Base-by-base conservation (phyloP, 2,329 filamentous ascomycete species). In the Arthrobotrys megalospora region DNA sequence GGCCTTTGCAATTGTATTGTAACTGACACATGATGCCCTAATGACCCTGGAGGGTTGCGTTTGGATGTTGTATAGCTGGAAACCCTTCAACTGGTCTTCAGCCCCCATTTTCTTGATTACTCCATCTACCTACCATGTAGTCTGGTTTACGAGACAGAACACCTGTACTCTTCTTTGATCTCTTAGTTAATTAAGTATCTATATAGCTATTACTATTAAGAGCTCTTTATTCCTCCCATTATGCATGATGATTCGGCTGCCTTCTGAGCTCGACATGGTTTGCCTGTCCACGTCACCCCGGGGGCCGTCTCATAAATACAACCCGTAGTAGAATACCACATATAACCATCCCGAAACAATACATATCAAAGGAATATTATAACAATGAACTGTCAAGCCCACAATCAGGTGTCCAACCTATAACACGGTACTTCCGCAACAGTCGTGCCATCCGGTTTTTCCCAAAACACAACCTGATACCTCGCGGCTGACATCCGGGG, bases 401-500 rank as follows among this genome's bases (percentile, higher is more conserved):
- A 24, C 11, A 10, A 10, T 60, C 12, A 43, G 19, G 16, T 43
- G 19, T 43, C 55, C 16, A 28, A 14, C 36, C 36, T 60, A 43
- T 60, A 60, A 43, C 55, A 60, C 6, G 55, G 55, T n/a, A 66
- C 62, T 6, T 66, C 62, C 24, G 34, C 47, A 16, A 66, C 47
- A 11, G 47, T 52, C n/a, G 34, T 52, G 24, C 62, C 62, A 38
- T 66, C 62, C 7, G 19, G 16, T 16, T 38, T 45, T 8, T 50
- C 45, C 45, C 62, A 52, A 41, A 50, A 50, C 32, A 50, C 41
- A 66, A 66, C 62, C 45, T 52, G 62, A 66, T 38, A 52, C 19
- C 32, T 41, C 14, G 32, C 62, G 4, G 28, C 47, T 12, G 45
- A 52, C 19, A n/a, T 52, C 45, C 24, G 43, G 11, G 62, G 62